Conservation (phyloP, 1,284 basidiomycete species). For the Kwoniella shivajii region DNA sequence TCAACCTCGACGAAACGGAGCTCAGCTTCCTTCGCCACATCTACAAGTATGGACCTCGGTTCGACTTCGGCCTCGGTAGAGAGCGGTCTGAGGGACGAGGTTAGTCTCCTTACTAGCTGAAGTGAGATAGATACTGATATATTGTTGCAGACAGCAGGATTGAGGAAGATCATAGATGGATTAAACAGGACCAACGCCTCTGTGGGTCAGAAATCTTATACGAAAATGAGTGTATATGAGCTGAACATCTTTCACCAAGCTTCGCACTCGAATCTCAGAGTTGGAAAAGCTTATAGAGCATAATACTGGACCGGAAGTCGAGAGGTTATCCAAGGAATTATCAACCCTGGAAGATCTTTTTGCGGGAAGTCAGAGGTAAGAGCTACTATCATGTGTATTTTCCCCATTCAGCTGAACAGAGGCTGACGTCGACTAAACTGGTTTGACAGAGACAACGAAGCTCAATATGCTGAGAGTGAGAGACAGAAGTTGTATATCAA, state of each 20-base stretch:
- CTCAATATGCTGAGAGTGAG: conserved; percentile 39
- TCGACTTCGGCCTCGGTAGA: neutral
- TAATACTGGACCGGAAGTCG: conserved; percentile 13
- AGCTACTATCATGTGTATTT: neutral
- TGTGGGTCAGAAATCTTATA: neutral
- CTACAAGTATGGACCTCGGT: neutral
- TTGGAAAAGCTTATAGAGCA: conserved; percentile 14
- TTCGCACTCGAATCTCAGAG: conserved; percentile 11
- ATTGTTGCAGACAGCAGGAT: neutral
- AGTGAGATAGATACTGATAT: neutral
- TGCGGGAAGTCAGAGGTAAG: conserved; percentile 36
- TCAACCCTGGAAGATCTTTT: conserved; percentile 32
- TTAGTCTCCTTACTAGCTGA: neutral
- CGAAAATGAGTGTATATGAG: neutral
- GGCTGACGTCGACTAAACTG: neutral
- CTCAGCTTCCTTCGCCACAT: conserved; percentile 9
- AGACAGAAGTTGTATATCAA: conserved; percentile 36
- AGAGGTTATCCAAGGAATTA: conserved; percentile 13
- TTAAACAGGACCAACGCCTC: conserved; percentile 7
- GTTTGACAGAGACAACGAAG: conserved; percentile 38
- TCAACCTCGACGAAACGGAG: neutral
- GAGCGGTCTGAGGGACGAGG: conserved; percentile 1
- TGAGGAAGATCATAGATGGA: conserved; percentile 1
- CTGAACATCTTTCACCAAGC: neutral
- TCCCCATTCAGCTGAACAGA: neutral